phyloP scores from a whole-genome alignment of 2,329 filamentous ascomycete genomes.

The Berkeleyomyces rouxiae region DNA sequence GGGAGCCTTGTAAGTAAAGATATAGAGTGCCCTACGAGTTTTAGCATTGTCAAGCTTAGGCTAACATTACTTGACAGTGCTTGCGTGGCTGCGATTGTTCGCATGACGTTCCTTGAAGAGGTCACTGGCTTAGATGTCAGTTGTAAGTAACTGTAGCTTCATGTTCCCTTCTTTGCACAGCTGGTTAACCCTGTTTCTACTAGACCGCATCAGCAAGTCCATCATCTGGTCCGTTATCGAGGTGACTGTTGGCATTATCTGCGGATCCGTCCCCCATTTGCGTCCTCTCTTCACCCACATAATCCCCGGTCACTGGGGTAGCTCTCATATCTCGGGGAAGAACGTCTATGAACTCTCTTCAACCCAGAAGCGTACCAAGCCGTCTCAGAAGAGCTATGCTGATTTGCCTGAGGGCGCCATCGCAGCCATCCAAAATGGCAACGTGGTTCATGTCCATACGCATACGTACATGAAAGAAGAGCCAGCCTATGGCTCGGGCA shows the following conservation, averaged over 20 bases:
- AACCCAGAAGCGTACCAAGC: not conserved
- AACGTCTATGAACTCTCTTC: constrained; percentile 10
- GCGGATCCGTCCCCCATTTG: constrained; percentile 21
- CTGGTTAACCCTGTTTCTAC: not conserved
- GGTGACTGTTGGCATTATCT: constrained; percentile 21
- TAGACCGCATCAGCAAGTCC: constrained; percentile 19
- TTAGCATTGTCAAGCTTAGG: not conserved
- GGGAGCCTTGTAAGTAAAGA: constrained; percentile 19
- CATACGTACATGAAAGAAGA: constrained; percentile 7
- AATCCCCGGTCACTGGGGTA: constrained; percentile 3
- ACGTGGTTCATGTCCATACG: constrained; percentile 8
- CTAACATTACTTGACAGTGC: constrained; percentile 15
- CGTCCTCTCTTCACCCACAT: constrained; percentile 15
- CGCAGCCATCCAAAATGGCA: constrained; percentile 1
- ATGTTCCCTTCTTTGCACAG: not conserved
- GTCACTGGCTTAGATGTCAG: constrained; percentile 18
- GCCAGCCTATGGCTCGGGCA: not conserved
- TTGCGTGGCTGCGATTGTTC: constrained; percentile 17
- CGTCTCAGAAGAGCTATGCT: not conserved
- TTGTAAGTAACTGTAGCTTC: constrained; percentile 16
- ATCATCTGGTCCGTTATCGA: constrained; percentile 22
- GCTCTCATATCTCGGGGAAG: not conserved
- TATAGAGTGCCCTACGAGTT: too few relatives aligned
- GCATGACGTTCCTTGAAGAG: constrained; percentile 17
- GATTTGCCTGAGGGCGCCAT: not conserved